Conservation (phyloP, 2,329 filamentous ascomycete genomes). For the Setomelanomma holmii region DNA sequence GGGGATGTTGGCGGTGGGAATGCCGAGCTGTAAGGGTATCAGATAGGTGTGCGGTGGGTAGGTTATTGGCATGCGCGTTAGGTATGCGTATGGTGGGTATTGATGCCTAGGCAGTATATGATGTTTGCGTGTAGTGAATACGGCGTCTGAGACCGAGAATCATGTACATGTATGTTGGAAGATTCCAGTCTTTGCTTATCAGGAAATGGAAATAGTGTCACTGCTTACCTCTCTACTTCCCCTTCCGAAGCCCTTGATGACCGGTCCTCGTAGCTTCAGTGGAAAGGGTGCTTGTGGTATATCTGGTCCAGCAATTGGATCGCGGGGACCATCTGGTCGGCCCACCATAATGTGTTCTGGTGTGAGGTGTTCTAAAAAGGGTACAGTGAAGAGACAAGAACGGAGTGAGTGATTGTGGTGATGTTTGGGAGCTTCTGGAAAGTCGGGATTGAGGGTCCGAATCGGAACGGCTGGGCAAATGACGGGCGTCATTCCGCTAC, state of each 20-base stretch:
- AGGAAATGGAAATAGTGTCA: neutral
- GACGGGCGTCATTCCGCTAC: neutral
- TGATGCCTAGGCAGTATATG: too few species aligned
- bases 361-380: too few species aligned
- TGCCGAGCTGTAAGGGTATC: constrained; percentile 72
- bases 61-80: constrained; percentile 37
- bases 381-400: neutral
- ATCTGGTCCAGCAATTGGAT: constrained; percentile 72
- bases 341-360: constrained; percentile 34
- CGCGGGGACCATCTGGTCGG: constrained; percentile 31
- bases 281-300: constrained; percentile 79
- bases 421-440: neutral
- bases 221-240: constrained; percentile 82
- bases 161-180: too few species aligned
- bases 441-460: constrained; percentile 2
- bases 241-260: constrained; percentile 91
- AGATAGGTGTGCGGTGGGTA: constrained; percentile 14
- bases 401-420: neutral
- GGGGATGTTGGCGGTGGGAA: constrained; percentile 91
- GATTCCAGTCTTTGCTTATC: too few species aligned
- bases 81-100: constrained; percentile 38
- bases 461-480: constrained; percentile 12
- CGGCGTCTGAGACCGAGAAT: too few species aligned
- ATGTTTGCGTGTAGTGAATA: too few species aligned
- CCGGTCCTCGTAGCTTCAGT: constrained; percentile 80